Percentiles rank a stretch among this genome's conserved stretches.
These are phyloP conservation scores for Ophiostoma sp. DNA, from an alignment of 2,329 filamentous ascomycete genomes.

Conservation along the genomic window DNA sequence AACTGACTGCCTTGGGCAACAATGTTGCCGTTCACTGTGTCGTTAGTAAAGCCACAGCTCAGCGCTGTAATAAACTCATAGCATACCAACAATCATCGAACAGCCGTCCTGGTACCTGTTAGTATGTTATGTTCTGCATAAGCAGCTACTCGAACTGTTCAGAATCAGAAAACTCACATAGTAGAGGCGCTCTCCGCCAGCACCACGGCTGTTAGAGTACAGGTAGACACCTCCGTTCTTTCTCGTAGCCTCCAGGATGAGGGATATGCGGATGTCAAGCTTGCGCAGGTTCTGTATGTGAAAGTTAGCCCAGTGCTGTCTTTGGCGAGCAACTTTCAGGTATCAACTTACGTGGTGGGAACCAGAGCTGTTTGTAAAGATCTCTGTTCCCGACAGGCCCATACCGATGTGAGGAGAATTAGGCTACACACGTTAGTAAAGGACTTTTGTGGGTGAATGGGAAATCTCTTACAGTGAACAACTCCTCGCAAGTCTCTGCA, in stretches of 20 bases:
- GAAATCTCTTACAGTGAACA: slow-evolving; percentile 25
- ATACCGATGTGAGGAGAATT: slow-evolving; percentile 49
- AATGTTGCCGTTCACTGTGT: slow-evolving; percentile 51
- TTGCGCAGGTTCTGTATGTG: slow-evolving; percentile 44
- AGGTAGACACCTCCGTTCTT: slow-evolving; percentile 41
- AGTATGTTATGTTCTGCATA: background rate
- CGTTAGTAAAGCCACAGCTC: background rate
- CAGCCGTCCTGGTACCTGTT: slow-evolving; percentile 44
- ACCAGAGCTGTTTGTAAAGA: slow-evolving; percentile 64
- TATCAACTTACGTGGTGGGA: slow-evolving; percentile 44
- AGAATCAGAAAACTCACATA: slow-evolving; percentile 33
- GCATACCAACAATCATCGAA: slow-evolving; percentile 49
- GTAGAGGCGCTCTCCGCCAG: slow-evolving; percentile 51
- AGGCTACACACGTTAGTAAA: slow-evolving; percentile 20
- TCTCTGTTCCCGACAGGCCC: slow-evolving; percentile 65
- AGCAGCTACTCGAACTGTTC: background rate
- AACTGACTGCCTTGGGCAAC: slow-evolving; percentile 64
- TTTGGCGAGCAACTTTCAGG: background rate
- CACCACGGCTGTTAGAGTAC: slow-evolving; percentile 51
- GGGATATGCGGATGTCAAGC: slow-evolving; percentile 54
- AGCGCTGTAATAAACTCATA: no score
- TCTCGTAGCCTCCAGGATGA: slow-evolving; percentile 61
- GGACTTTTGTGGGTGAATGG: no score
- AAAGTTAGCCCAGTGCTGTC: background rate
- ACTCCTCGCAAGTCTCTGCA: slow-evolving; percentile 30